Percentiles rank a stretch among this genome's conserved stretches.
phyloP scores from a whole-genome alignment of 2,329 filamentous ascomycete species.

The Trichoderma koningiopsis region DNA sequence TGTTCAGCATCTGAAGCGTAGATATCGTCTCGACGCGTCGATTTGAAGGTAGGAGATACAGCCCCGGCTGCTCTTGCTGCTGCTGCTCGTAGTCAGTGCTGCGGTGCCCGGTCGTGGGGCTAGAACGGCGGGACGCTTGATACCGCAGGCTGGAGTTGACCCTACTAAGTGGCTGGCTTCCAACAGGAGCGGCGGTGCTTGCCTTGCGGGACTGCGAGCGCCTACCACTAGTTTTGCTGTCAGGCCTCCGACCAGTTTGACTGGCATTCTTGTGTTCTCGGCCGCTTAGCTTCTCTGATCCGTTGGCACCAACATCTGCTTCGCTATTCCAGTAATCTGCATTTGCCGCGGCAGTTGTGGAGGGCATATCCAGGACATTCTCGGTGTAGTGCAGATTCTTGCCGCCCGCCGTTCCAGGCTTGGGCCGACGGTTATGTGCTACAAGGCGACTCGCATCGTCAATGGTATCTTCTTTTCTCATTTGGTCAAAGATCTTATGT shows the following conservation, averaged over 20 bases:
- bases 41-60: constrained; percentile 58
- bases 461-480: constrained; percentile 82
- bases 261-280: constrained; percentile 53
- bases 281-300: constrained; percentile 50
- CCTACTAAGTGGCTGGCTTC: constrained; percentile 47
- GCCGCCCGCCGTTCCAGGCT: constrained; percentile 72
- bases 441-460: constrained; percentile 92
- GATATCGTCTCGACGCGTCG: constrained; percentile 65
- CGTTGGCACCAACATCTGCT: constrained; percentile 61
- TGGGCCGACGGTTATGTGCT: constrained; percentile 75
- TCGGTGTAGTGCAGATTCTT: constrained; percentile 92
- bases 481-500: constrained; percentile 85
- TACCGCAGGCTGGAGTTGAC: constrained; percentile 51
- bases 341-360: constrained; percentile 37
- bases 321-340: constrained; percentile 74
- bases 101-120: constrained; percentile 36
- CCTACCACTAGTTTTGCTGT: constrained; percentile 54
- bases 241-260: constrained; percentile 53
- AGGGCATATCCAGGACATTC: constrained; percentile 75
- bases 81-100: constrained; percentile 42
- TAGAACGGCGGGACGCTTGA: constrained; percentile 37
- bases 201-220: constrained; percentile 62
- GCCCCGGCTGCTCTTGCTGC: constrained; percentile 47
- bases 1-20: constrained; percentile 83
- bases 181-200: constrained; percentile 44